A percentile compares a stretch with the other conserved stretches of the same genome.
Conservation (phyloP, 441 rosid genomes). For the Daphne laureola region DNA sequence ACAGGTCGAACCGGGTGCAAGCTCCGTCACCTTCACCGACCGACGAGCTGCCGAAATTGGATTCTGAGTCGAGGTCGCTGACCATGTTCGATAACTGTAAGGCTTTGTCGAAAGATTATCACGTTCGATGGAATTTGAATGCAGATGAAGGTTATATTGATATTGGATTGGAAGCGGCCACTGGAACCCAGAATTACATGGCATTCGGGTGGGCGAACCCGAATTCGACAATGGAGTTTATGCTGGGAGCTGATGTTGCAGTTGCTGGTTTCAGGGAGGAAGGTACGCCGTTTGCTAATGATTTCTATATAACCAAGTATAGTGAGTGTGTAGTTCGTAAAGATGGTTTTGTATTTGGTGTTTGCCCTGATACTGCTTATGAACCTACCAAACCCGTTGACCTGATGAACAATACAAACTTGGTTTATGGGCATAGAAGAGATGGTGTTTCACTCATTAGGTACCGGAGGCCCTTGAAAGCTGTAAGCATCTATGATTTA, state of each 20-base stretch:
- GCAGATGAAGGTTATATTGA: conserved; percentile 51
- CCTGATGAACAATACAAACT: conserved; percentile 52
- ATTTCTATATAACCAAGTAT: conserved; percentile 59
- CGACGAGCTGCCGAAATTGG: conserved; percentile 9
- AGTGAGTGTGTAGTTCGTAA: conserved; percentile 60
- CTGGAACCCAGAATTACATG: conserved; percentile 58
- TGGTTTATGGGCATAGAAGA: conserved; percentile 84
- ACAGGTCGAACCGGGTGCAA: conserved; percentile 29
- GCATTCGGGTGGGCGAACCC: conserved; percentile 90
- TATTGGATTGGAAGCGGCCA: conserved; percentile 78
- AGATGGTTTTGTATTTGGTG: conserved; percentile 64
- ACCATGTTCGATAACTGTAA: conserved; percentile 85
- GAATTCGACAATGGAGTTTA: conserved; percentile 32
- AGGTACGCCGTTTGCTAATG: conserved; percentile 73
- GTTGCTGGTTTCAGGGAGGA: conserved; percentile 67
- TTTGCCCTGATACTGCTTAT: conserved; percentile 78
- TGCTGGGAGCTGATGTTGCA: conserved; percentile 75
- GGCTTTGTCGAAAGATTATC: conserved; percentile 45
- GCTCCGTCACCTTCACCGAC: conserved; percentile 29
- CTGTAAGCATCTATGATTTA: conserved; percentile 67
- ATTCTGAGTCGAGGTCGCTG: conserved; percentile 24
- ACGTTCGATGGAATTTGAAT: conserved; percentile 78
- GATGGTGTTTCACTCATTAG: conserved; percentile 93
- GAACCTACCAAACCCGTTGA: conserved; percentile 38
- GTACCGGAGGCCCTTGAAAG: conserved; percentile 56